Evolutionary conservation across 2,329 filamentous ascomycete genomes (phyloP).

Genomic region (Fusarium sp.): DNA sequence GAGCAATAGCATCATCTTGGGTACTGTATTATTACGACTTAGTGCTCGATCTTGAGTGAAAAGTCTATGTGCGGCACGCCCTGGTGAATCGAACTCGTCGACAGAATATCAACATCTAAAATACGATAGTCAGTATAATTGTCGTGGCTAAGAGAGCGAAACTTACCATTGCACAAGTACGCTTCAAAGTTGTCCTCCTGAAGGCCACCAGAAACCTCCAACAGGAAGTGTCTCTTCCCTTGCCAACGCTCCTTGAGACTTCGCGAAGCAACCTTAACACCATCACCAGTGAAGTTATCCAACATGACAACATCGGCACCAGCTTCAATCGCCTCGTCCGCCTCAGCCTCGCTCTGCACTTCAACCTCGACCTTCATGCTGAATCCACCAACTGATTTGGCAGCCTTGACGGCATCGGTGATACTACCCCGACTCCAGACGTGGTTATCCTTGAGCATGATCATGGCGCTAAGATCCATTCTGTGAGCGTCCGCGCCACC

Average conservation of each 20-base stretch:
- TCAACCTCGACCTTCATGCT: constrained; percentile 96
- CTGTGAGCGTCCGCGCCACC: constrained; percentile 92
- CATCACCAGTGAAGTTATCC: constrained; percentile 90
- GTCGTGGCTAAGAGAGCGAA: neutral
- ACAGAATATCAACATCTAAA: constrained; percentile 91
- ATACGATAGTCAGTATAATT: constrained; percentile 6
- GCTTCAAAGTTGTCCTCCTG: constrained; percentile 83
- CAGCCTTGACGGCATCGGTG: constrained; percentile 83
- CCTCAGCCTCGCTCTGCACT: constrained; percentile 87
- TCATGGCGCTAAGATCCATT: constrained; percentile 93
- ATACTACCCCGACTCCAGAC: constrained; percentile 93
- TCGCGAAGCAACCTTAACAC: constrained; percentile 78
- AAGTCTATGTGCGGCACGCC: constrained; percentile 95
- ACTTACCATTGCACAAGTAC: constrained; percentile 80
- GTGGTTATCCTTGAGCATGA: constrained; percentile 99
- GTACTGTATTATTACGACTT: constrained; percentile 30
- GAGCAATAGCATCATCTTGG: neutral
- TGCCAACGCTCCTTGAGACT: constrained; percentile 84
- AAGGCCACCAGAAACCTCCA: constrained; percentile 93
- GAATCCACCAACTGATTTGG: constrained; percentile 87
- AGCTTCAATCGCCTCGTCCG: constrained; percentile 88
- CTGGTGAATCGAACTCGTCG: constrained; percentile 96
- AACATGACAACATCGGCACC: constrained; percentile 98
- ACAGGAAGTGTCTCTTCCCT: constrained; percentile 76
- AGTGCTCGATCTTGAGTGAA: constrained; percentile 82